These are phyloP conservation scores for Fraxinus floribunda DNA, from an alignment of 305 asterid species.

Conservation along the genomic window DNA sequence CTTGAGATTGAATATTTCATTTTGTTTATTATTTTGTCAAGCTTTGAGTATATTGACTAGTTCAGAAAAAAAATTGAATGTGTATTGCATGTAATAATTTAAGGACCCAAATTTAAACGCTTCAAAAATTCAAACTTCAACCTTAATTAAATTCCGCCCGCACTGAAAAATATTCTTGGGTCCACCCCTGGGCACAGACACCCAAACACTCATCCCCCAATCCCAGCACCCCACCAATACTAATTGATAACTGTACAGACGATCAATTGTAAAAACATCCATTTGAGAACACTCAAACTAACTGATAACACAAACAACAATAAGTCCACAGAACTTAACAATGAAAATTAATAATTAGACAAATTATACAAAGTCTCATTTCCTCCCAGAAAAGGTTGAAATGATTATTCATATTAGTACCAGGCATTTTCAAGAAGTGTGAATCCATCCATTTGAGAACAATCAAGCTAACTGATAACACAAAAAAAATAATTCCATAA, in stretches of 20 bases:
- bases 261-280: not conserved
- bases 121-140: no score
- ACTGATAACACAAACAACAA: not conserved
- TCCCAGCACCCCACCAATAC: no score
- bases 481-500: not conserved
- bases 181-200: no score
- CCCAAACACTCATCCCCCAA: no score
- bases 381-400: constrained; percentile 13
- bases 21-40: no score
- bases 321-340: not conserved
- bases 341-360: not conserved
- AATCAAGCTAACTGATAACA: not conserved
- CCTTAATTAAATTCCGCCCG: no score
- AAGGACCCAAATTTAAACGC: no score
- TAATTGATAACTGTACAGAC: not conserved
- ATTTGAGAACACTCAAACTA: not conserved
- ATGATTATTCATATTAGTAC: constrained; percentile 9
- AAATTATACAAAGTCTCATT: constrained; percentile 7
- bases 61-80: no score
- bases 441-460: not conserved
- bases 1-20: not conserved
- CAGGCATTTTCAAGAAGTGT: constrained; percentile 10
- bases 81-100: no score
- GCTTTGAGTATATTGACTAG: no score
- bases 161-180: no score